Conservation (phyloP, 495 filamentous ascomycete genomes). For the Aspergillus incahuasiensis region DNA sequence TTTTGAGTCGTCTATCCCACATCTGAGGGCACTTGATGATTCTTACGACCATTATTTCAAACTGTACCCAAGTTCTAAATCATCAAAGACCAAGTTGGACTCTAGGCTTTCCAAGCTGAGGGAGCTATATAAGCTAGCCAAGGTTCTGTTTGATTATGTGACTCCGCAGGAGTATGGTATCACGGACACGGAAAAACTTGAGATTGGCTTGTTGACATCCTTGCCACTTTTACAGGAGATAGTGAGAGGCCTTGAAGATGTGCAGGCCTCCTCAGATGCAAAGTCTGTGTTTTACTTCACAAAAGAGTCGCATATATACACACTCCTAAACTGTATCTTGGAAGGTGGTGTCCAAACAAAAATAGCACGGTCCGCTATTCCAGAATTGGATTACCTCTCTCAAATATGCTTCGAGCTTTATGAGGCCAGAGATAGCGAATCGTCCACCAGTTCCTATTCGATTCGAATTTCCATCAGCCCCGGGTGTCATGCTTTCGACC, state of each 20-base stretch:
- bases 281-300: conserved; percentile 99
- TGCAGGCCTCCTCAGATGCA: conserved; percentile 86
- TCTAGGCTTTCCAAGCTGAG: conserved; percentile 79
- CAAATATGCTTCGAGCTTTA: conserved; percentile 98
- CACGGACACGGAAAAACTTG: conserved; percentile 86
- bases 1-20: conserved; percentile 42
- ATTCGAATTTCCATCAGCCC: conserved; percentile 95
- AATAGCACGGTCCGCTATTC: conserved; percentile 83
- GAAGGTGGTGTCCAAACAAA: conserved; percentile 95
- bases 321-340: conserved; percentile 92
- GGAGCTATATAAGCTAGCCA: conserved; percentile 87
- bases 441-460: conserved; percentile 76
- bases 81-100: conserved; percentile 79
- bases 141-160: conserved; percentile 96
- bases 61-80: conserved; percentile 69
- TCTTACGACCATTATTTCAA: conserved; percentile 74
- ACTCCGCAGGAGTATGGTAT: conserved; percentile 98
- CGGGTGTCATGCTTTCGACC: conserved; percentile 93
- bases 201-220: conserved; percentile 92
- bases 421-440: conserved; percentile 78
- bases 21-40: conserved; percentile 43
- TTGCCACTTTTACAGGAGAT: conserved; percentile 92
- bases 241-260: conserved; percentile 92
- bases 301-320: conserved; percentile 98
- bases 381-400: conserved; percentile 94